These are phyloP conservation scores for Dactylellina sp. DNA, from an alignment of 2,329 filamentous ascomycete species.

Conservation along the genomic window DNA sequence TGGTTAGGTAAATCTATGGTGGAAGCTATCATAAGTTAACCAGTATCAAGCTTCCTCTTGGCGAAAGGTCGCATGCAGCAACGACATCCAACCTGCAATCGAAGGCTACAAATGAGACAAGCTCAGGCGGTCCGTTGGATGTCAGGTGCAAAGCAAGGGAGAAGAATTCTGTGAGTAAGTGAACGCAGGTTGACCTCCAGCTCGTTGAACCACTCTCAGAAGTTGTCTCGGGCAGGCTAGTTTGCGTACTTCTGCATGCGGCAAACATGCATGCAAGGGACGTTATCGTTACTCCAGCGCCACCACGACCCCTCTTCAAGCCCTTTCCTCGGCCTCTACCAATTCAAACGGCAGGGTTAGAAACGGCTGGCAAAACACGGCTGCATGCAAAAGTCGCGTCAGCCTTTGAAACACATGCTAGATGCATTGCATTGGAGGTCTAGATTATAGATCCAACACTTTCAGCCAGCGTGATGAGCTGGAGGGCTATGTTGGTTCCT, in stretches of 20 bases:
- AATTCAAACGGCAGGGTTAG: no score
- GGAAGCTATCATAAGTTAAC: background rate
- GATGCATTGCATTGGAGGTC: background rate
- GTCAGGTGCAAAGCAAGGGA: background rate
- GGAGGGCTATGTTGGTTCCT: no score
- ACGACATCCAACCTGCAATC: no score
- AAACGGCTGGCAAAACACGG: conserved; percentile 1
- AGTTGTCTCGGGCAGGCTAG: conserved; percentile 1
- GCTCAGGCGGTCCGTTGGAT: no score
- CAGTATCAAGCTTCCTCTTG: conserved; percentile 5
- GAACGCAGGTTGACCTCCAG: background rate
- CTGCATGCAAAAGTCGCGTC: conserved; percentile 18
- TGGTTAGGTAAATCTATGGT: no score
- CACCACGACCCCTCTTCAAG: background rate
- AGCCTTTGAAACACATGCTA: background rate
- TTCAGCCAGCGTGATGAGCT: no score
- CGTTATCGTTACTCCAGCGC: background rate
- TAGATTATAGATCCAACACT: conserved; percentile 24
- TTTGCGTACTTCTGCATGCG: conserved; percentile 13
- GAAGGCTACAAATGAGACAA: no score
- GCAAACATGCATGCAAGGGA: conserved; percentile 6
- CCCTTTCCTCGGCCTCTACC: conserved; percentile 5
- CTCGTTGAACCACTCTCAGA: background rate
- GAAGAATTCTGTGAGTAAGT: no score
- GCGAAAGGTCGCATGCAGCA: background rate